Base-by-base conservation (phyloP, 2,329 filamentous ascomycete species). In the Fusarium sulawesiense region DNA sequence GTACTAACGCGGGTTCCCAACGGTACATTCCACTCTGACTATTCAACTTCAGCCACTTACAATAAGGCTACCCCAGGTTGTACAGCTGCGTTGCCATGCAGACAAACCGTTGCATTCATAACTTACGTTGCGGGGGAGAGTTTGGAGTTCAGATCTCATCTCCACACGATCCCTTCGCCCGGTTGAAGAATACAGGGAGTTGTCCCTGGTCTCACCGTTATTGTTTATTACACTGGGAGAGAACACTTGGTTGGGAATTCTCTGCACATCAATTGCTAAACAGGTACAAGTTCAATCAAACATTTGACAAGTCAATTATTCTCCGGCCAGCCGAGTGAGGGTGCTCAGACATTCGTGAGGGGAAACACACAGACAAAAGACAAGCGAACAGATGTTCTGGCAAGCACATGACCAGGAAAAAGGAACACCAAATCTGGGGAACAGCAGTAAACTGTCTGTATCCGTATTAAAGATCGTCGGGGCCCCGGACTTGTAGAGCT, bases 131-230 rank as follows among this genome's bases (percentile, higher is more conserved):
- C 68, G 73, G 73, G 71, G 69, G 67, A 71, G 59, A 60, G 62
- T 67, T 66, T 49, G 62, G 61, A 61, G 62, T 64, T 64, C 68
- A 64, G 63, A 60, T 59, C 29, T 23, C 48, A 74, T 74, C 73
- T 63, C 73, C 73, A 74, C 73, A 75, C 62, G 49, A 67, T 73
- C 73, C 73, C 56, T 75, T 75, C 71, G 70, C 61, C 73, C 73
- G 73, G 60, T 41, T 64, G 59, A 60, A 45, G 49, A 27, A 55
- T 37, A 63, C 58, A 47, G 42, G 41, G 29, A 47, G 21, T 14
- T 23, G 10, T 23, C 23, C 18, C 20, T 27, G 64, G 48, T 44
- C 61, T 70, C 65, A 64, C 72, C 68, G 72, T 72, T 51, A 29
- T 61, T 50, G 34, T 64, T 72, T 55, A 21, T 61, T 50, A 44